Evolutionary conservation across 2,329 filamentous ascomycete species (phyloP).

Genomic region (Arthrobotrys musiformis): DNA sequence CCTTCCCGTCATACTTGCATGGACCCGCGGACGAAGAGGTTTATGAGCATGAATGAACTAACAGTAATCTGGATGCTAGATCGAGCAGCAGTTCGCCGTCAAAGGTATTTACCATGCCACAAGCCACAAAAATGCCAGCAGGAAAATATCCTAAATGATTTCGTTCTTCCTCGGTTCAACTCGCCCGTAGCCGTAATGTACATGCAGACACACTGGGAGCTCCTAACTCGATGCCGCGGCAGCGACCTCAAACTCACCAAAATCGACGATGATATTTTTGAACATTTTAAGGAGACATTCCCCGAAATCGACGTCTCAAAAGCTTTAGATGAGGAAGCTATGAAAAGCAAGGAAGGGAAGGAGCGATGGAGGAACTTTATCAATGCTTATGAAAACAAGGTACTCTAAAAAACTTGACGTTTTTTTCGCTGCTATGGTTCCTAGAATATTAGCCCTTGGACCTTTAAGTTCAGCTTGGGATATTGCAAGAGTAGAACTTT

Average conservation of each 20-base stretch:
- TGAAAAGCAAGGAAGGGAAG: conserved; percentile 98
- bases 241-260: conserved; percentile 91
- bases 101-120: conserved; percentile 72
- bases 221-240: conserved; percentile 89
- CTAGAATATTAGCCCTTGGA: no score
- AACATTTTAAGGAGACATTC: conserved; percentile 86
- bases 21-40: neutral
- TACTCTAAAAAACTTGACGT: conserved; percentile 2
- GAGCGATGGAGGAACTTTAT: conserved; percentile 95
- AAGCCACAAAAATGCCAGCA: neutral
- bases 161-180: neutral
- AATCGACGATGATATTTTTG: conserved; percentile 92
- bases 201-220: conserved; percentile 95
- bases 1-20: no score
- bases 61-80: conserved; percentile 68
- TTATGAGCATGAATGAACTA: no score
- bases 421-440: no score
- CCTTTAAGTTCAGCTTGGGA: no score
- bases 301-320: conserved; percentile 88
- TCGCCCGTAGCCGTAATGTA: conserved; percentile 79
- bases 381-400: conserved; percentile 88
- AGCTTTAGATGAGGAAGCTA: conserved; percentile 86
- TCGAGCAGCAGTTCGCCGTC: conserved; percentile 99
- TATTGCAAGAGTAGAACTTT: no score
- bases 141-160: neutral